phyloP scores from a whole-genome alignment of 2,329 filamentous ascomycete species.

The Fusarium beomiforme region DNA sequence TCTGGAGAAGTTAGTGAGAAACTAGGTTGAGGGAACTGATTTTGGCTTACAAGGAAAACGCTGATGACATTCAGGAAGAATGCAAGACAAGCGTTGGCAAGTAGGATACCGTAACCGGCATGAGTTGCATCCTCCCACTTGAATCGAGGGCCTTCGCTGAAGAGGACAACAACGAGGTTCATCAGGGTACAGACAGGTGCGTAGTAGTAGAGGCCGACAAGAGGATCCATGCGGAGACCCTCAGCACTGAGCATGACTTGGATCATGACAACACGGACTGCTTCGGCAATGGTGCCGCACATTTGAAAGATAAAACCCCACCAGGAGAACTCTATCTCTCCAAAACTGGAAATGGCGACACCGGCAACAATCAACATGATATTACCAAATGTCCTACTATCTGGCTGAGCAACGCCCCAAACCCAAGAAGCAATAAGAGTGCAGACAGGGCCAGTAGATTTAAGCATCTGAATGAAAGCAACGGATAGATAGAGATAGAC shows the following conservation, averaged over 20 bases:
- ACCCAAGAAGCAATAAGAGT: conserved; percentile 74
- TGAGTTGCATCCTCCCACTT: conserved; percentile 71
- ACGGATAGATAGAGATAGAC: conserved; percentile 75
- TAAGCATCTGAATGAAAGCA: conserved; percentile 77
- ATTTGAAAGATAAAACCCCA: conserved; percentile 75
- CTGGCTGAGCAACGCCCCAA: conserved; percentile 62
- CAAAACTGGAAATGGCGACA: conserved; percentile 63
- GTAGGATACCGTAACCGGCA: conserved; percentile 71
- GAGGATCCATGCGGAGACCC: conserved; percentile 86
- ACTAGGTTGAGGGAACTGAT: not conserved
- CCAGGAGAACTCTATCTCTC: conserved; percentile 76
- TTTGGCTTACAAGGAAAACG: conserved; percentile 78
- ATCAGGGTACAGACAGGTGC: conserved; percentile 85
- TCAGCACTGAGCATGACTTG: conserved; percentile 81
- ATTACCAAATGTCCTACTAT: conserved; percentile 56
- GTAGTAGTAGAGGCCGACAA: conserved; percentile 91
- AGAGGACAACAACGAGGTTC: conserved; percentile 76
- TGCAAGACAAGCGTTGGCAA: conserved; percentile 80
- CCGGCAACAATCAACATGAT: conserved; percentile 63
- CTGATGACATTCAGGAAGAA: conserved; percentile 86
- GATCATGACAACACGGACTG: conserved; percentile 84
- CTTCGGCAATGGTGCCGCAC: conserved; percentile 82
- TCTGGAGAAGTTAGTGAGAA: conserved; percentile 60
- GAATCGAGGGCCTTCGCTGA: conserved; percentile 75
- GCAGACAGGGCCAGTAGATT: conserved; percentile 73